phyloP scores from a whole-genome alignment of 345 rosid genomes.

The Heritiera littoralis region DNA sequence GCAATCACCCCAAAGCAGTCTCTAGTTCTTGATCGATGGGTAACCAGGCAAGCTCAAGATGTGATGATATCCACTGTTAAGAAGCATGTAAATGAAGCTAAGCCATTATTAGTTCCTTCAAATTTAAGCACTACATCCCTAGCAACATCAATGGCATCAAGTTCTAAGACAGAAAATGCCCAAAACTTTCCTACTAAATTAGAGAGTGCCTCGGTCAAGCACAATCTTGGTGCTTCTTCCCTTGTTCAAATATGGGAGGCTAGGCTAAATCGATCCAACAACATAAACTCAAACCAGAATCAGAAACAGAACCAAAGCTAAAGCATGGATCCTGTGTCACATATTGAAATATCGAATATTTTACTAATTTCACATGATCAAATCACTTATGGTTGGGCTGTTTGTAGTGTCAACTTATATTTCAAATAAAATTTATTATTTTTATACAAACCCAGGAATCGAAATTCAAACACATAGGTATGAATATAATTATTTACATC shows the following conservation, averaged over 20 bases:
- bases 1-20: conserved; percentile 27
- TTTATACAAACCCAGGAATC: too few species aligned
- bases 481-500: too few species aligned
- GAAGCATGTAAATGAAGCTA: conserved; percentile 39
- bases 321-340: background rate
- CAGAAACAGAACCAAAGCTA: conserved; percentile 8
- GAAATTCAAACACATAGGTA: too few species aligned
- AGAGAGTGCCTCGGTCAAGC: conserved; percentile 9
- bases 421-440: too few species aligned
- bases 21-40: conserved; percentile 43
- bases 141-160: conserved; percentile 18
- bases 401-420: too few species aligned
- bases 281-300: conserved; percentile 28
- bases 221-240: conserved; percentile 64
- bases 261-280: conserved; percentile 49
- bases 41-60: conserved; percentile 44
- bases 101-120: background rate
- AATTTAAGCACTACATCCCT: conserved; percentile 4
- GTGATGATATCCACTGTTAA: conserved; percentile 34
- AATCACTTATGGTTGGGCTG: too few species aligned
- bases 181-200: conserved; percentile 21
- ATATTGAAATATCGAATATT: too few species aligned
- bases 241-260: conserved; percentile 96
- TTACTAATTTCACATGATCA: too few species aligned
- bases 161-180: background rate